These are phyloP conservation scores for Gossypium lobatum DNA, from an alignment of 441 rosid genomes.

Conservation along the genomic window DNA sequence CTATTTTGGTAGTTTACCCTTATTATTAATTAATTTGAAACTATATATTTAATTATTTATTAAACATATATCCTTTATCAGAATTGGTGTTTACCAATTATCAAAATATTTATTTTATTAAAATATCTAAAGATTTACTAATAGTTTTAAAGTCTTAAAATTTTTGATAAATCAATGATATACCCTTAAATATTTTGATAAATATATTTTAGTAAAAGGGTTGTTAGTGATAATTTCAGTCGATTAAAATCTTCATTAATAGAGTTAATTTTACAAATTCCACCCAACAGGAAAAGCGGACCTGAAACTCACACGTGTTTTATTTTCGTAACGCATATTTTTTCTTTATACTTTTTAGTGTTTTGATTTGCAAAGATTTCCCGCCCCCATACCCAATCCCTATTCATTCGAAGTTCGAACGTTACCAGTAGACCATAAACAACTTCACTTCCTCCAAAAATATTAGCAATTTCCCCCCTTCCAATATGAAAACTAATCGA, in stretches of 20 bases:
- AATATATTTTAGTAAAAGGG: too few relatives aligned
- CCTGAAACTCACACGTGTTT: not conserved
- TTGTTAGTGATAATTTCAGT: not conserved
- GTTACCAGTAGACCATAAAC: not conserved
- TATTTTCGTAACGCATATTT: not conserved
- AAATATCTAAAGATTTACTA: too few relatives aligned
- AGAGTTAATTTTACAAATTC: not conserved
- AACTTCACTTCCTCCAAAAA: not conserved
- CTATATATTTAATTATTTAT: too few relatives aligned
- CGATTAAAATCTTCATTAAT: not conserved
- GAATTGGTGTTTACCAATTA: too few relatives aligned
- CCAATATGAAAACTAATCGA: slow-evolving; percentile 45
- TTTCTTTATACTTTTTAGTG: not conserved
- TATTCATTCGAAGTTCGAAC: slow-evolving; percentile 1
- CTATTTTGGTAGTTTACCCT: too few relatives aligned
- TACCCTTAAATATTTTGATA: too few relatives aligned
- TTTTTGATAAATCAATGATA: too few relatives aligned
- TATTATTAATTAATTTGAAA: too few relatives aligned
- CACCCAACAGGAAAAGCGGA: not conserved
- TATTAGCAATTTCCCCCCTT: not conserved
- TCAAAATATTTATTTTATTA: too few relatives aligned
- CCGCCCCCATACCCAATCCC: not conserved
- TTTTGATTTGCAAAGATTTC: slow-evolving; percentile 1
- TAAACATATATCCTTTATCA: too few relatives aligned
- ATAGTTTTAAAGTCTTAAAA: too few relatives aligned